Base-by-base conservation (phyloP, 75 land plant species). In the Isoetes taiwanensis region DNA sequence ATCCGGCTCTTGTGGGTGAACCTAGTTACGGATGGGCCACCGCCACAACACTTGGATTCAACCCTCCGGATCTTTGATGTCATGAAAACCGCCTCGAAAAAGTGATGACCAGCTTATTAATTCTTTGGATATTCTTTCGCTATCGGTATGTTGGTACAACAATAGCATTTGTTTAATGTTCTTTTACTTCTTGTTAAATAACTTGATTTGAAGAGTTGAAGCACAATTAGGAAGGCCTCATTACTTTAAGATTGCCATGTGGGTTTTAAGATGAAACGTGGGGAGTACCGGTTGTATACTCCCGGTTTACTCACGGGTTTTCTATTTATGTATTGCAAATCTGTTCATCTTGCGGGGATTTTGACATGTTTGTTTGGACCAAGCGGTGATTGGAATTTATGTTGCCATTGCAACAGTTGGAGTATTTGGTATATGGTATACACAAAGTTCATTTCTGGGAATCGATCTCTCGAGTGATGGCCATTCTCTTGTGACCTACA, bases 131-230 rank as follows among this genome's bases (percentile, higher is more conserved):
- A 57, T 59, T 89, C 39, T 76, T 89, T 61, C 86, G 96, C 14
- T 89, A 85, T 56, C 43, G 91, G 96, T 90, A 63, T 57, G 70
- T 26, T 85, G 83, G 96, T 85, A 77, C 5, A 33, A 38, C n/a
- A n/a, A n/a, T n/a, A n/a, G n/a, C n/a, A n/a, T n/a, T n/a, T n/a
- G n/a, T n/a, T 9, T 37, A 14, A 14, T 37, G 39, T 37, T 9
- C 14, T 29, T 11, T 11, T 28, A 17, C 27, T 28, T 9, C 14
- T 37, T 19, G 16, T n/a, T 34, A 31, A 21, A 8, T 21, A 23
- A 58, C 28, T 25, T 46, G 21, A 6, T n/a, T n/a, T 46, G 50
- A 19, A 4, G 4, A 19, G 50, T 16, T n/a, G 29, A 3, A 56
- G 23, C 12, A 2, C 2, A 12, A 9, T 10, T 3, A 30, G 42